Conservation (phyloP, 108 stramenopile genomes). For the Asterionellopsis glacialis region DNA sequence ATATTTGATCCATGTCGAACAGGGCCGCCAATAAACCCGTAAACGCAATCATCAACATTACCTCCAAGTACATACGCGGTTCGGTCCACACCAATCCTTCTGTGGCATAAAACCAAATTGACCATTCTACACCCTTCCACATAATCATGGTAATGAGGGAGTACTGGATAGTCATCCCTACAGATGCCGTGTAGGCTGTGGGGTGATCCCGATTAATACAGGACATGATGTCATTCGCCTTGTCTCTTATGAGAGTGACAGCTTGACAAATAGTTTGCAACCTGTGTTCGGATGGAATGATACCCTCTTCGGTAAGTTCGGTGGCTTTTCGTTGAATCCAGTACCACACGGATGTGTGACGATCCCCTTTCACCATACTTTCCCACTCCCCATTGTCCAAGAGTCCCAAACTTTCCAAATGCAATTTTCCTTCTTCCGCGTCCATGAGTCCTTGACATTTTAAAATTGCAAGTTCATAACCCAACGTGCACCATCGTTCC, state of each 20-base stretch:
- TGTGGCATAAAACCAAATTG: too few species aligned
- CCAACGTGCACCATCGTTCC: conserved; percentile 1
- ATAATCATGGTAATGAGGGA: background rate
- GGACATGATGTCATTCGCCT: conserved; percentile 15
- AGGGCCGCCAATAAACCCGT: background rate
- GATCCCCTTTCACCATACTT: conserved; percentile 9
- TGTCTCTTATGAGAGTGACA: conserved; percentile 14
- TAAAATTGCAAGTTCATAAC: conserved; percentile 3
- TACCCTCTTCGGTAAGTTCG: conserved; percentile 2
- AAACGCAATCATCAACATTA: background rate
- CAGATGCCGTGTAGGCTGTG: conserved; percentile 5
- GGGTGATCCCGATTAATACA: conserved; percentile 13
- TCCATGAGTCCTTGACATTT: background rate
- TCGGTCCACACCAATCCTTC: background rate
- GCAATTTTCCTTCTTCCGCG: background rate
- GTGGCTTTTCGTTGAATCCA: conserved; percentile 14
- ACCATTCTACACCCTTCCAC: background rate
- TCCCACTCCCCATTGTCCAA: conserved; percentile 13
- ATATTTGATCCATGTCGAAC: conserved; percentile 8
- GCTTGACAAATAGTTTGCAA: conserved; percentile 20
- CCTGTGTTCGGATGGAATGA: background rate
- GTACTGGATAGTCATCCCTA: conserved; percentile 1
- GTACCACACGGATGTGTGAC: conserved; percentile 16
- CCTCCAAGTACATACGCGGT: background rate
- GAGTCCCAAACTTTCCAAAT: background rate